Conservation (phyloP, 306 rosid genomes). For the Quercus alba region DNA sequence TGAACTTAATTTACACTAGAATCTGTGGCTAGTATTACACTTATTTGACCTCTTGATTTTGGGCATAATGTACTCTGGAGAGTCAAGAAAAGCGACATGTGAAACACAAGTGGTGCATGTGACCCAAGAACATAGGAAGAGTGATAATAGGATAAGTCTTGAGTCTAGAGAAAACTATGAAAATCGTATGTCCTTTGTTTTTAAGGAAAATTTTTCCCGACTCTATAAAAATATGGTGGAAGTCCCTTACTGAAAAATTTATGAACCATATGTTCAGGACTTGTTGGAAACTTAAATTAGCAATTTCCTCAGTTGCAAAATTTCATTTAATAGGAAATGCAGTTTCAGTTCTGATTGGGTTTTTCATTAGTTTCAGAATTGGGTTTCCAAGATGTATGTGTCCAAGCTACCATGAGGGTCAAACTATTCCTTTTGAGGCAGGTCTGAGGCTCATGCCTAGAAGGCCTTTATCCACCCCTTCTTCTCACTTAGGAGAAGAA, state of each 20-base stretch:
- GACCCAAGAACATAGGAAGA: not conserved
- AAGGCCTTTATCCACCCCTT: too few relatives aligned
- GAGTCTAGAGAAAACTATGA: not conserved
- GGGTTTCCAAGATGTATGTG: not conserved
- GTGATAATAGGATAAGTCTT: not conserved
- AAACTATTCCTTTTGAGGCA: too few relatives aligned
- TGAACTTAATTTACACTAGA: not conserved
- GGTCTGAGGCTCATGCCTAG: too few relatives aligned
- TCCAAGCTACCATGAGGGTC: too few relatives aligned
- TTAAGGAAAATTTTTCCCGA: not conserved
- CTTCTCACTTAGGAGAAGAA: too few relatives aligned
- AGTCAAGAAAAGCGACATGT: not conserved
- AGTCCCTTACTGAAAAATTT: not conserved
- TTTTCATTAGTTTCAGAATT: not conserved
- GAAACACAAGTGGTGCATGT: not conserved
- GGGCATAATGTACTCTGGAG: not conserved
- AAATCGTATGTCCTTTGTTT: not conserved
- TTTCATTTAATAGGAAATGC: not conserved
- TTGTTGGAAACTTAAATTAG: not conserved
- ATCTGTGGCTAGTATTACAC: not conserved
- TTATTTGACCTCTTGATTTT: not conserved
- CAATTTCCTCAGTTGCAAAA: not conserved
- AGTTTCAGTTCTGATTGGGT: not conserved
- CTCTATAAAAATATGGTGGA: not conserved
- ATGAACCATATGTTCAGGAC: too few relatives aligned